These are phyloP conservation scores for barley (Hordeum vulgare) DNA, from an alignment of 176 grass and related monocot species.

Conservation along the genomic window DNA sequence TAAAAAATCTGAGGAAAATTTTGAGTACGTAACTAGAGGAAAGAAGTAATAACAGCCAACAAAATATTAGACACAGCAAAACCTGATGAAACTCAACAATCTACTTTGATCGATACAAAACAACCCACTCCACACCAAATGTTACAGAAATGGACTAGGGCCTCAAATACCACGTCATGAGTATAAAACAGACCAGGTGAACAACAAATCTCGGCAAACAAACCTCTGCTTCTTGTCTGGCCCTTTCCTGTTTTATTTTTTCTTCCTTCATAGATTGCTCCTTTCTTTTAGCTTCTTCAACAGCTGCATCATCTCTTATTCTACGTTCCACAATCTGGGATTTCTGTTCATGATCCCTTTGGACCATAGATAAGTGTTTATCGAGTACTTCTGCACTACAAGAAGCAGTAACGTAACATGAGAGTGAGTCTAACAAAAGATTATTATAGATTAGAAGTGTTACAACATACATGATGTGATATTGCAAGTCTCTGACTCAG, in stretches of 20 bases:
- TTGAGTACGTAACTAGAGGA: background rate
- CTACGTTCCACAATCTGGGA: conserved; percentile 75
- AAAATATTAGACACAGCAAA: background rate
- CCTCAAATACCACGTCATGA: background rate
- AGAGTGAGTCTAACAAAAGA: conserved; percentile 12
- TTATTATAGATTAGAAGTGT: background rate
- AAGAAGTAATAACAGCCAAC: background rate
- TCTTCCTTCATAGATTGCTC: conserved; percentile 71
- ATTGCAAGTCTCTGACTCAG: too few species aligned
- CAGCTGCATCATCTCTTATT: conserved; percentile 90
- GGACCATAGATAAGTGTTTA: conserved; percentile 72
- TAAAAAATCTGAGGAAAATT: background rate
- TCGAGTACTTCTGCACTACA: conserved; percentile 92
- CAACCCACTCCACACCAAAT: background rate
- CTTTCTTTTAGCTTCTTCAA: conserved; percentile 86
- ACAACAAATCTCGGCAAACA: conserved; percentile 13
- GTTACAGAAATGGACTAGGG: background rate
- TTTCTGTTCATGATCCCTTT: conserved; percentile 93
- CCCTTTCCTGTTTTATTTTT: conserved; percentile 70
- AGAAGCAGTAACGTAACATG: conserved; percentile 31
- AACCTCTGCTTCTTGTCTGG: conserved; percentile 80
- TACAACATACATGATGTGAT: background rate
- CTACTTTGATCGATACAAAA: background rate
- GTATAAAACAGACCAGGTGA: background rate
- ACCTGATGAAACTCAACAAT: background rate